Conservation (phyloP, 768 basidiomycete species). For the Saitozyma podzolica region DNA sequence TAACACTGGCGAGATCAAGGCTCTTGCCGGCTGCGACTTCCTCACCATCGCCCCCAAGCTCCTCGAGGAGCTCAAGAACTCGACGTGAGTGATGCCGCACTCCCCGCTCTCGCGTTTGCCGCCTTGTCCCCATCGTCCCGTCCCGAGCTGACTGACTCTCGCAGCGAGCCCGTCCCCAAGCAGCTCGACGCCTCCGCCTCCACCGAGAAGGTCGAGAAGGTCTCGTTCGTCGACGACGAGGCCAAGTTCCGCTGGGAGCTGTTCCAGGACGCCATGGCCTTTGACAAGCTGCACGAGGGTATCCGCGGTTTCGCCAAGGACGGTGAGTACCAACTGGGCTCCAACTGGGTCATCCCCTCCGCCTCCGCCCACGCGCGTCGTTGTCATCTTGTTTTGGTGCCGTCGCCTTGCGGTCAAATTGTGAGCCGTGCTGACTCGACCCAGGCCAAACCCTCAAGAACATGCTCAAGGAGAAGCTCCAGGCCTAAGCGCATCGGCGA, state of each 20-base stretch:
- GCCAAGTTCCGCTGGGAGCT: constrained; percentile 93
- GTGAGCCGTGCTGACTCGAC: too few relatives aligned
- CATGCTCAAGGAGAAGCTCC: constrained; percentile 65
- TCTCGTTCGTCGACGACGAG: constrained; percentile 85
- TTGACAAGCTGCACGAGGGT: constrained; percentile 97
- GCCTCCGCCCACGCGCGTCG: too few relatives aligned
- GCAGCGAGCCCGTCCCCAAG: constrained; percentile 71
- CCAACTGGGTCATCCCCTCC: background rate
- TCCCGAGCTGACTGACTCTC: constrained; percentile 1
- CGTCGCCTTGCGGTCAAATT: too few relatives aligned
- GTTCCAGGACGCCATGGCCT: constrained; percentile 94
- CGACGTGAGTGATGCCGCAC: constrained; percentile 22
- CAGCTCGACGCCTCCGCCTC: constrained; percentile 66
- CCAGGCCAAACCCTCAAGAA: constrained; percentile 69
- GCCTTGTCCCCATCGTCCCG: background rate
- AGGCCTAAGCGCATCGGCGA: constrained; percentile 4
- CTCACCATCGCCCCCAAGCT: constrained; percentile 89
- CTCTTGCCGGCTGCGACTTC: constrained; percentile 95
- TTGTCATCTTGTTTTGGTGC: too few relatives aligned
- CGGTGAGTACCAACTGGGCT: constrained; percentile 55
- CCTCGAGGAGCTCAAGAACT: constrained; percentile 82
- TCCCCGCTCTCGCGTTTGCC: background rate
- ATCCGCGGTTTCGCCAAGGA: constrained; percentile 98
- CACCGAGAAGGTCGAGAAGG: constrained; percentile 68
- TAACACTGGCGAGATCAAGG: constrained; percentile 89